phyloP scores from a whole-genome alignment of 129 eudicot genomes.

The Lactuca saligna region DNA sequence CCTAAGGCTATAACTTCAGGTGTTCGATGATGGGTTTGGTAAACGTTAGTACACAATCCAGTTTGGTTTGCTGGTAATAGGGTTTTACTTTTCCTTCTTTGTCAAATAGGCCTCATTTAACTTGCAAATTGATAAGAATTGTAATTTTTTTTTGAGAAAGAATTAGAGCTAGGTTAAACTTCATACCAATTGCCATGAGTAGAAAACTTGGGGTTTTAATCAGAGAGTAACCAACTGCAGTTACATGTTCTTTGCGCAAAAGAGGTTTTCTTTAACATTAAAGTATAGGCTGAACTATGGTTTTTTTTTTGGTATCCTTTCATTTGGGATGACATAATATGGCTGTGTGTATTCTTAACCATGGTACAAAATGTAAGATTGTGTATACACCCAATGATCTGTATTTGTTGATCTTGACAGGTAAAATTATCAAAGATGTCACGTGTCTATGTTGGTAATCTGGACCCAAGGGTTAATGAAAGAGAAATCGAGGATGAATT shows the following conservation, averaged over 20 bases:
- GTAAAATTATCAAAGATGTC: slow-evolving; percentile 53
- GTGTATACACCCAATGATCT: background rate
- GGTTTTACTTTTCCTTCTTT: slow-evolving; percentile 3
- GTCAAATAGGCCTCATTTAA: background rate
- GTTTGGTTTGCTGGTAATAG: slow-evolving; percentile 2
- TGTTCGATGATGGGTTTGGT: slow-evolving; percentile 8
- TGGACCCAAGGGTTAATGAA: slow-evolving; percentile 77
- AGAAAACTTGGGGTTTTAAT: background rate
- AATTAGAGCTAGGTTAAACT: slow-evolving; percentile 6
- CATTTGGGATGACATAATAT: slow-evolving; percentile 1
- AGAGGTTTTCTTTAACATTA: background rate
- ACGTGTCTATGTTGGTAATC: slow-evolving; percentile 76
- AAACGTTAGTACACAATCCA: background rate
- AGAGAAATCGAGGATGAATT: slow-evolving; percentile 86
- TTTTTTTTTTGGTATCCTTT: background rate
- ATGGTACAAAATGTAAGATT: background rate
- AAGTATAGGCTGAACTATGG: background rate
- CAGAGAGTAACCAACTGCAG: background rate
- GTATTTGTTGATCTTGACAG: slow-evolving; percentile 25
- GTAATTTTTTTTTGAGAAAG: background rate
- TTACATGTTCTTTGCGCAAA: background rate
- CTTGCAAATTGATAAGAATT: background rate
- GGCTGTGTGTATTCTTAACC: background rate
- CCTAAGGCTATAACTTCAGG: background rate
- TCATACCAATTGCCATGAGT: background rate